Conservation (phyloP, 768 basidiomycete genomes). For the Psilocybe tampanensis region DNA sequence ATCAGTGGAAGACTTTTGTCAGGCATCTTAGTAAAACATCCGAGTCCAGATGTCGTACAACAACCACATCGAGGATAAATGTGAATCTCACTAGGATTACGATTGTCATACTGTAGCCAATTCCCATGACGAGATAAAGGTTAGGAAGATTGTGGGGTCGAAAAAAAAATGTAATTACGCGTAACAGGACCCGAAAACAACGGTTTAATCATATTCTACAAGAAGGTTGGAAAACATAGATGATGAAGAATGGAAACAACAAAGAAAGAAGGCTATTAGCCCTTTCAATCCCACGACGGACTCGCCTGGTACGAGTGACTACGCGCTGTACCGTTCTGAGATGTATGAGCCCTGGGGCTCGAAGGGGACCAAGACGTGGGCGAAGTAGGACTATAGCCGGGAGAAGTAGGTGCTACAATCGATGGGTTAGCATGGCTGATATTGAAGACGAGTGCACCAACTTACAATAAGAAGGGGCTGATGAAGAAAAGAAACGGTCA, state of each 20-base stretch:
- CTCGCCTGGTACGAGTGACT: slow-evolving; percentile 49
- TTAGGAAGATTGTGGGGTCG: background rate
- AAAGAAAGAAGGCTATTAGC: slow-evolving; percentile 7
- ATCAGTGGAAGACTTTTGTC: too few relatives aligned
- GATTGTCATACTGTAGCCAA: too few relatives aligned
- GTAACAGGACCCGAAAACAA: background rate
- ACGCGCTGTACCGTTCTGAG: slow-evolving; percentile 49
- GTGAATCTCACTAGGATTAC: too few relatives aligned
- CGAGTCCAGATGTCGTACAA: too few relatives aligned
- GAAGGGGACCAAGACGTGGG: slow-evolving; percentile 78
- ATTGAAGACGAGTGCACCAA: background rate
- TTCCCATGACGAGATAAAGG: background rate
- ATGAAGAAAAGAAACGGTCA: background rate
- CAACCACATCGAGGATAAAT: too few relatives aligned
- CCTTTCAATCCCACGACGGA: slow-evolving; percentile 53
- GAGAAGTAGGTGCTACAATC: slow-evolving; percentile 73
- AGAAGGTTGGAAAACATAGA: slow-evolving; percentile 22
- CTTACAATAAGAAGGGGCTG: slow-evolving; percentile 83
- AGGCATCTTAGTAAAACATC: too few relatives aligned
- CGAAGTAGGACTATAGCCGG: slow-evolving; percentile 84
- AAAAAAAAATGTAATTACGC: background rate
- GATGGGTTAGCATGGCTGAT: slow-evolving; percentile 17
- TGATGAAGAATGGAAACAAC: slow-evolving; percentile 26
- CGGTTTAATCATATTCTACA: slow-evolving; percentile 26
- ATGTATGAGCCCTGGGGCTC: slow-evolving; percentile 67